Base-by-base conservation (phyloP, 805 yeast species). In the Maudiozyma saulgeensis region DNA sequence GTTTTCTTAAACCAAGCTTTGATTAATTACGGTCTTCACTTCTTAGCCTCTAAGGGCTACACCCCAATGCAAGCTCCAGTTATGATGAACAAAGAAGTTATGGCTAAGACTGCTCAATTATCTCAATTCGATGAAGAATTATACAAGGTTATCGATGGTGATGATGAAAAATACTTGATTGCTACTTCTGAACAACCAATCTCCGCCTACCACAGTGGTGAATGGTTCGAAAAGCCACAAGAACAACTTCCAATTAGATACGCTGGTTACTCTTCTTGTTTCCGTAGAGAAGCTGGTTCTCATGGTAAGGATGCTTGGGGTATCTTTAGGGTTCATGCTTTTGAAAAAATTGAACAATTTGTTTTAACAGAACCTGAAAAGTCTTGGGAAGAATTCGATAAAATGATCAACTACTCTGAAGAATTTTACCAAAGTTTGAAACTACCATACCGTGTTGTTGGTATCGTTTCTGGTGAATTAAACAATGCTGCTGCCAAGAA, bases 301-400 rank as follows among this genome's bases (percentile, higher is more conserved):
- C 98, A 91, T 64, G 99, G 99, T 70, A 91, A 91, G 70, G 99
- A 93, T 66, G 99, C 99, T 45, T 93, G 99, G 99, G 99, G 99
- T 73, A 89, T 93, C 57, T 93, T 93, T 82, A 85, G 99, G 74
- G 98, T 93, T 51, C 99, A 93, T 68, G 95, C 95, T 54, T 93
- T 93, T 66, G 99, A 93, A 75, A 93, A 93, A 75, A 88, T 93
- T 63, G 99, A 93, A 75, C 99, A 93, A 74, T 93, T 93, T 67
- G 83, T 85, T 60, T 69, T 93, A 61, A 84, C 98, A 54, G 99
- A 93, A 76, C 99, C 99, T 50, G 98, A 90, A 69, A 87, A 90
- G 66, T 91, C 98, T 5, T 91, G 98, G 98, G 81, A 78, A 55
- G 98, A 93, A 77, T 93, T 93, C 63, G 97, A 93, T 69, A 81